Percentiles rank a stretch among this genome's conserved stretches.
Conservation (phyloP, 2,329 filamentous ascomycete species). For the Penicillium sp. region DNA sequence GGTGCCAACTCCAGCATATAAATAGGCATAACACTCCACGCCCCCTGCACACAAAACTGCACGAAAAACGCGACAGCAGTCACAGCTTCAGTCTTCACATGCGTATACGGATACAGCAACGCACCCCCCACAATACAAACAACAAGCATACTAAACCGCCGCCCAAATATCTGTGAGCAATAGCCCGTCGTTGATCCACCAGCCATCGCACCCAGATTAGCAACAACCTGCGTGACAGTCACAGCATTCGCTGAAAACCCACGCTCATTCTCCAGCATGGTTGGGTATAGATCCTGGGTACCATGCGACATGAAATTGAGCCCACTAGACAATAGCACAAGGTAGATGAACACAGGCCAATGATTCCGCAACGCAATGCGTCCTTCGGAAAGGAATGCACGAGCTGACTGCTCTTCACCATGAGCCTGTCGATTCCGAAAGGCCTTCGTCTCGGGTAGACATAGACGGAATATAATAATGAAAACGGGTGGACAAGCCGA, state of each 20-base stretch:
- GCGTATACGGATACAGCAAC: constrained; percentile 32
- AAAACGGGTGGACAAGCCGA: constrained; percentile 37
- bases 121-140: constrained; percentile 35
- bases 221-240: constrained; percentile 37
- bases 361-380: constrained; percentile 25
- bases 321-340: constrained; percentile 36
- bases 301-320: constrained; percentile 40
- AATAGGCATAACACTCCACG: constrained; percentile 42
- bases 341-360: constrained; percentile 39
- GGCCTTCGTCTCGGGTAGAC: constrained; percentile 71
- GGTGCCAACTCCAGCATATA: constrained; percentile 40
- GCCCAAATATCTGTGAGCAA: constrained; percentile 35
- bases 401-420: constrained; percentile 6
- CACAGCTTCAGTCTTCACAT: constrained; percentile 23
- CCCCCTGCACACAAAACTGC: constrained; percentile 40
- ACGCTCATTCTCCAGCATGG: constrained; percentile 40
- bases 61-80: constrained; percentile 37
- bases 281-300: constrained; percentile 43
- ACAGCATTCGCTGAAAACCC: constrained; percentile 27
- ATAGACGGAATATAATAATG: constrained; percentile 68
- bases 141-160: constrained; percentile 36
- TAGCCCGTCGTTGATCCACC: constrained; percentile 39
- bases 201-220: constrained; percentile 35
- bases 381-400: constrained; percentile 12
- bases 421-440: constrained; percentile 48